Percentiles rank a stretch among this genome's conserved stretches.
Evolutionary conservation across 1,284 basidiomycete species (phyloP).

Genomic region (Meripilus lineatus): DNA sequence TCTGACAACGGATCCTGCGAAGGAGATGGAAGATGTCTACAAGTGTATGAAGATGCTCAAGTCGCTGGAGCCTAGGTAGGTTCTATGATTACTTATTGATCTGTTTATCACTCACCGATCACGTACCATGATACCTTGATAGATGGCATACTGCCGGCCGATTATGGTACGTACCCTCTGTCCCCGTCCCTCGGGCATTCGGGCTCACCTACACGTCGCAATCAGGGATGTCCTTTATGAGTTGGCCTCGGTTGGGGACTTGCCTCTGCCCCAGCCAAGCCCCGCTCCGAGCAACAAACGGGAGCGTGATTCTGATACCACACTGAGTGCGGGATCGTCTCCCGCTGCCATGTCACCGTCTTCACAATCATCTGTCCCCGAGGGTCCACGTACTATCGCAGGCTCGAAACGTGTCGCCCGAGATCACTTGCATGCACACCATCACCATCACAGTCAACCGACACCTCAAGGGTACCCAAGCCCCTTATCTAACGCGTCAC

Average conservation of each 20-base stretch:
- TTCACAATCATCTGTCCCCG: background rate
- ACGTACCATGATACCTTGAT: background rate
- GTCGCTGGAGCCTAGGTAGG: constrained; percentile 39
- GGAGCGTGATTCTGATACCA: constrained; percentile 2
- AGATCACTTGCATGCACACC: constrained; percentile 6
- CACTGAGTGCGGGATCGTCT: background rate
- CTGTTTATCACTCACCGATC: background rate
- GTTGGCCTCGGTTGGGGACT: constrained; percentile 56
- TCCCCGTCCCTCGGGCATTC: background rate
- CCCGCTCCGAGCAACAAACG: constrained; percentile 46
- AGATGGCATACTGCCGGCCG: constrained; percentile 45
- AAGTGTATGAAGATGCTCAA: constrained; percentile 63
- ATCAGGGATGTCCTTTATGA: constrained; percentile 61
- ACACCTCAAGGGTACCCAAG: constrained; percentile 32
- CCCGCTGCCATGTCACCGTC: background rate
- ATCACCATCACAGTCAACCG: background rate
- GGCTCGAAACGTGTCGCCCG: background rate
- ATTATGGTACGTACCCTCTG: constrained; percentile 30
- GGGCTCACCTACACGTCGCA: constrained; percentile 1
- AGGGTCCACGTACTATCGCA: background rate
- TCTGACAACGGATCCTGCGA: constrained; percentile 45
- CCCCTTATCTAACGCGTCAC: constrained; percentile 20
- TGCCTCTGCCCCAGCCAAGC: constrained; percentile 49
- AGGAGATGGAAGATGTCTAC: constrained; percentile 67
- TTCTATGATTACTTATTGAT: background rate